These are phyloP conservation scores for Triangularia verruculosa DNA, from an alignment of 2,329 filamentous ascomycete species.

Conservation along the genomic window DNA sequence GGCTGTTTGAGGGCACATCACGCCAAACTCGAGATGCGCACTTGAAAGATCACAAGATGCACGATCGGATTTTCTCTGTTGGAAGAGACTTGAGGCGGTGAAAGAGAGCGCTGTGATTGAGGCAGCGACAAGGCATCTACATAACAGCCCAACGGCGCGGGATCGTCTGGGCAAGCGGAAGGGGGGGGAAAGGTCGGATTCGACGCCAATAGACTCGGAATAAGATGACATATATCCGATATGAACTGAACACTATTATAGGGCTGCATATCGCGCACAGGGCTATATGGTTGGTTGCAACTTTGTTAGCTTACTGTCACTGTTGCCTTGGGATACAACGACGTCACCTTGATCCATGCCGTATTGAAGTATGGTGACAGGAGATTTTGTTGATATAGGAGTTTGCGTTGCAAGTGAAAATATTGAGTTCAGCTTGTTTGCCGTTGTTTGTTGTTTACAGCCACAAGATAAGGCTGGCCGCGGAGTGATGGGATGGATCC, in stretches of 20 bases:
- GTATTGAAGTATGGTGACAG: not conserved
- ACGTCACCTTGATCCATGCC: not conserved
- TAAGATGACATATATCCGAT: not conserved
- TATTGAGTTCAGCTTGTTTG: not conserved
- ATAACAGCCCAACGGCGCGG: not conserved
- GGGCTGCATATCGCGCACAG: not conserved
- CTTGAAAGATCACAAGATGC: not conserved
- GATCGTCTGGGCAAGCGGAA: too few relatives aligned
- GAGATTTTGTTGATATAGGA: not conserved
- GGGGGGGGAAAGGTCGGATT: not conserved
- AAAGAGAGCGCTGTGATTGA: not conserved
- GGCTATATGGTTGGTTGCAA: not conserved
- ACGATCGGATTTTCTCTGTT: not conserved
- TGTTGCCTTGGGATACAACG: not conserved
- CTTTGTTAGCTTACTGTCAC: not conserved
- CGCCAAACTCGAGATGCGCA: not conserved
- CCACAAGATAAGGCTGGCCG: not conserved
- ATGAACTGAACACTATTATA: not conserved
- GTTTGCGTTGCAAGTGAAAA: not conserved
- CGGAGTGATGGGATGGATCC: not conserved
- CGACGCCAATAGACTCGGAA: not conserved
- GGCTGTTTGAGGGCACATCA: not conserved
- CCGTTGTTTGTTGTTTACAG: not conserved
- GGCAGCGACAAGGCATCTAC: not conserved
- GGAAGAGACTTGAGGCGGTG: not conserved